Evolutionary conservation across 805 yeast genomes (phyloP), one percentile per base, ranked within the genome.

Genomic region (Grigorovia transvaalensis): DNA sequence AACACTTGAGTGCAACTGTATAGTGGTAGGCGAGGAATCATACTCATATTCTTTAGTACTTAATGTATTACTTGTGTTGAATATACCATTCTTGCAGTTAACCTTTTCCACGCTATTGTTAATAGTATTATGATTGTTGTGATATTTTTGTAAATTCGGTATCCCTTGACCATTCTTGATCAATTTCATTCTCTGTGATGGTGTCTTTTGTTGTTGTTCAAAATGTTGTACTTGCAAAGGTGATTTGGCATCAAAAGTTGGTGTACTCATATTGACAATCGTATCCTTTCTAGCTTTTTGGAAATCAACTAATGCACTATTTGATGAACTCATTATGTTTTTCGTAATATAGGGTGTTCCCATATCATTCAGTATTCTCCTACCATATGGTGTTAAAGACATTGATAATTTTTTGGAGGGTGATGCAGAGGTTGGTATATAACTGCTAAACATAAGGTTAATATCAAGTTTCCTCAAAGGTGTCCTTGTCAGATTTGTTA

Each of bases 21-120:
- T 65, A 3, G 71, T 67, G 2, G 71, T 66, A 18, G 69, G 71
- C 1, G 71, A 67, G 17, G 70, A 66, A 38, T 51, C 48, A 17
- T 17, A 27, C 20, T 51, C 49, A 17, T 46, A 38, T 15, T 49
- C 44, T 27, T 49, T 40, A 44, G 44, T 41, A 27, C 33, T 46
- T n/a, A 40, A 41, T 47, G 42, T 52, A 30, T 45, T 44, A 30
- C 18, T 67, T 2, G 69, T 65, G 27, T 68, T 68, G 1, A 69
- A 66, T 20, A 68, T 65, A 41, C 47, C 45, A 23, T 9, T n/a
- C 27, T 50, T 44, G 9, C 33, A 40, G 13, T 49, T 41, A 30
- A 45, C 35, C 23, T 43, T 40, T 20, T 30, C 44, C 13, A 23
- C 30, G 19, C n/a, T 42, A 44, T 30, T 35, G 49, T 50, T 35